Conservation (phyloP, 805 yeast species). For the Monosporozyma solicola region DNA sequence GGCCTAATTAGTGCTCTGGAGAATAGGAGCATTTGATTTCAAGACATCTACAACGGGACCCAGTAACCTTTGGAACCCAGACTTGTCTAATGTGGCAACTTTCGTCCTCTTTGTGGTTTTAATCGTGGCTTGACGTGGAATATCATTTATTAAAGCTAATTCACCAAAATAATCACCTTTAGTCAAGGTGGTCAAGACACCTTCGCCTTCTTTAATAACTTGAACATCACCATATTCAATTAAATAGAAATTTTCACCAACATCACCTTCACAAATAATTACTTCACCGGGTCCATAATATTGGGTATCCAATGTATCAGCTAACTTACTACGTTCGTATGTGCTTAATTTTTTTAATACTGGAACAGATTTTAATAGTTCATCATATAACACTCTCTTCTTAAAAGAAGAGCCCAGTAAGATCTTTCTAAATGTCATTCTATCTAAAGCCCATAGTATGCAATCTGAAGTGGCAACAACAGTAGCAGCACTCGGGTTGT, state of each 20-base stretch:
- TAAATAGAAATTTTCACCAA: constrained; percentile 65
- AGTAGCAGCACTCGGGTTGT: constrained; percentile 96
- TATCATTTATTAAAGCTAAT: constrained; percentile 81
- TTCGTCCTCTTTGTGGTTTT: constrained; percentile 64
- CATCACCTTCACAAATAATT: constrained; percentile 80
- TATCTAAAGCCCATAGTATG: constrained; percentile 85
- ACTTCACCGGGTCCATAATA: constrained; percentile 59
- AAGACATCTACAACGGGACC: constrained; percentile 92
- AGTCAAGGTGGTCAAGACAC: constrained; percentile 48
- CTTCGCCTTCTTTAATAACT: constrained; percentile 52
- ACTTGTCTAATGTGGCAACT: constrained; percentile 86
- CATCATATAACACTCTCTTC: constrained; percentile 85
- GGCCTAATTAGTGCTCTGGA: constrained; percentile 4
- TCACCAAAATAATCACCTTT: constrained; percentile 96
- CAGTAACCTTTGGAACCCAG: constrained; percentile 85
- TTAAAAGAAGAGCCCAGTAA: constrained; percentile 82
- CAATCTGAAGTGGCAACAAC: constrained; percentile 65
- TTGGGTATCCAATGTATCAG: constrained; percentile 86
- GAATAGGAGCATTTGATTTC: constrained; percentile 77
- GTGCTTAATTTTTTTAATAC: constrained; percentile 64
- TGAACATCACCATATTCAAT: constrained; percentile 78
- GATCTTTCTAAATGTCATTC: constrained; percentile 77
- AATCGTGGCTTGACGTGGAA: constrained; percentile 92
- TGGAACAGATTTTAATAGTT: constrained; percentile 77
- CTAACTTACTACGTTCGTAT: constrained; percentile 82